These are phyloP conservation scores for Vitellaria paradoxa DNA, from an alignment of 179 eudicot species.

Conservation along the genomic window DNA sequence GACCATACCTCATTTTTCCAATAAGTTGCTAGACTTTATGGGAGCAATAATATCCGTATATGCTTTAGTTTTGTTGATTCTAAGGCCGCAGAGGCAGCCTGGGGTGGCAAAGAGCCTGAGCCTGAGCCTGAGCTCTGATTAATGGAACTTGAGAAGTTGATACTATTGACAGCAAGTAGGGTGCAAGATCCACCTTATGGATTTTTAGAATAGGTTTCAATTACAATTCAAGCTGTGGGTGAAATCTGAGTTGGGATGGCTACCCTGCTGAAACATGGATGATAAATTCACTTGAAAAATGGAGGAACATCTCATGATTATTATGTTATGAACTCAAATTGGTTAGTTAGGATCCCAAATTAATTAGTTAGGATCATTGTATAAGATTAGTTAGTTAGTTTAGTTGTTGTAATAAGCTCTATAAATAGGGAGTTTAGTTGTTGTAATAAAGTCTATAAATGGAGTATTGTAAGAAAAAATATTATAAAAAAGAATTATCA, in stretches of 20 bases:
- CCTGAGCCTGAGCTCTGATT: neutral
- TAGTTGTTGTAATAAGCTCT: no score
- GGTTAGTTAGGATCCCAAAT: no score
- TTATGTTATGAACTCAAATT: neutral
- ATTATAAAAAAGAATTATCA: no score
- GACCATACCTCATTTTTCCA: no score
- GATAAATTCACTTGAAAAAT: neutral
- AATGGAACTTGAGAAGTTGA: neutral
- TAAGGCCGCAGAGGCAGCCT: neutral
- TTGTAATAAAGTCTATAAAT: no score
- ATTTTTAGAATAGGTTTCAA: neutral
- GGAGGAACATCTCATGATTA: neutral
- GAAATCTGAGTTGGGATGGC: neutral
- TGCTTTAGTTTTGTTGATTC: no score
- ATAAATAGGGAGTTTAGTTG: no score
- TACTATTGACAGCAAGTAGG: neutral
- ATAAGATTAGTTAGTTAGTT: no score
- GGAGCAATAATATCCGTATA: no score
- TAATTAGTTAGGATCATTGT: no score
- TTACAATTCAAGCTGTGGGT: neutral
- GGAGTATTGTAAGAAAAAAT: no score
- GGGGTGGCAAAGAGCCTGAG: neutral
- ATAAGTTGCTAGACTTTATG: no score
- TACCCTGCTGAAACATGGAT: neutral
- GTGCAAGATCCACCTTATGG: neutral